Percentiles rank a stretch among this genome's conserved stretches.
Evolutionary conservation across 768 basidiomycete genomes (phyloP).

Genomic region (Coprinopsis cinerea): DNA sequence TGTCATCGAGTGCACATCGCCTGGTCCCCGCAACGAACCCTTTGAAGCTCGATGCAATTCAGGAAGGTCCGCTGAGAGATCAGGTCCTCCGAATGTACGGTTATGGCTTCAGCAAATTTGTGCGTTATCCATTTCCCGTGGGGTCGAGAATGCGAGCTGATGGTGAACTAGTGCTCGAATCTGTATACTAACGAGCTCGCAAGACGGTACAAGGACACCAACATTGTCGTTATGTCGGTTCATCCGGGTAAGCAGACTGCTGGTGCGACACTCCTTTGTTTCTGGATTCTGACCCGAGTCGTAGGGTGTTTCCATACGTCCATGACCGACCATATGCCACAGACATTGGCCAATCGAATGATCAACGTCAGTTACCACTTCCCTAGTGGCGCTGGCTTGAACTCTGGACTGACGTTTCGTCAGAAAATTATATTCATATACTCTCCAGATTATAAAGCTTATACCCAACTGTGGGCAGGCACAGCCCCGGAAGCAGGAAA

Average conservation of each 20-base stretch:
- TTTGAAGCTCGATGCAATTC: constrained; percentile 33
- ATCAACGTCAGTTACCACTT: background rate
- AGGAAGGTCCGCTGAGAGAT: constrained; percentile 27
- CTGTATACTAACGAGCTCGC: constrained; percentile 31
- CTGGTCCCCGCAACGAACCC: constrained; percentile 13
- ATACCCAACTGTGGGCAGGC: constrained; percentile 37
- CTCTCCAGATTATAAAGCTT: constrained; percentile 24
- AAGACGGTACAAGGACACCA: constrained; percentile 34
- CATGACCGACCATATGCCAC: background rate
- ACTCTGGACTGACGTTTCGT: background rate
- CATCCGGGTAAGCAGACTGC: constrained; percentile 40
- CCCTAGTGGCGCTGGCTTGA: background rate
- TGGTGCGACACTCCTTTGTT: background rate
- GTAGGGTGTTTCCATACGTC: background rate
- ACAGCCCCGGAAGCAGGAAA: constrained; percentile 25
- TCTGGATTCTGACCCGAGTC: background rate
- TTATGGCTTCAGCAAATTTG: constrained; percentile 42
- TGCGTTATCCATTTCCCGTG: too few species aligned
- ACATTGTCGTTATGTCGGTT: constrained; percentile 35
- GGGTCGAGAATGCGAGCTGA: constrained; percentile 9
- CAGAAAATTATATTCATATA: constrained; percentile 10
- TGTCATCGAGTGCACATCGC: constrained; percentile 27
- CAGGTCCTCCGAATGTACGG: too few species aligned
- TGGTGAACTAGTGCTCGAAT: background rate
- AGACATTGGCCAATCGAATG: background rate